phyloP scores from a whole-genome alignment of 2,329 filamentous ascomycete species.

The Colletotrichum magnum region DNA sequence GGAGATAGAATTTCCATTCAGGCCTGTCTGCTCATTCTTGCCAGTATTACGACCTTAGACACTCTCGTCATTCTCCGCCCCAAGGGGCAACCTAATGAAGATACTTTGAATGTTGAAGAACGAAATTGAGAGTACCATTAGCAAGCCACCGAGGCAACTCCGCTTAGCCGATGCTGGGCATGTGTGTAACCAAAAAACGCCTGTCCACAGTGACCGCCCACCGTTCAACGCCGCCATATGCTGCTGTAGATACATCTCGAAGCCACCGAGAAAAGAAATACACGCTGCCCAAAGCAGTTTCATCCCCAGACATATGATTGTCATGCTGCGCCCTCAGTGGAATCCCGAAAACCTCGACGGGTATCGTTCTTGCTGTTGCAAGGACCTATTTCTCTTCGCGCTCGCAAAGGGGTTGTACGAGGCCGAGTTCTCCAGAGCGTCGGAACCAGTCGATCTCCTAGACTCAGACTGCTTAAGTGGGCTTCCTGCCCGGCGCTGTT shows the following conservation, averaged over 20 bases:
- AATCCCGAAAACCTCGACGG: conserved; percentile 47
- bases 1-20: too few species aligned
- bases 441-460: conserved; percentile 44
- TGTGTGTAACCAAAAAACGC: conserved; percentile 18
- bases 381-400: conserved; percentile 52
- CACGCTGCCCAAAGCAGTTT: conserved; percentile 11
- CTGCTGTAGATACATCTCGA: conserved; percentile 20
- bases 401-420: conserved; percentile 56
- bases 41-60: too few species aligned
- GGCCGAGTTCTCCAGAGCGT: conserved; percentile 38
- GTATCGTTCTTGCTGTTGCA: conserved; percentile 56
- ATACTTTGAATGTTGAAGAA: too few species aligned
- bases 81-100: too few species aligned
- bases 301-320: neutral
- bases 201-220: conserved; percentile 13
- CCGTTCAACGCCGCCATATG: conserved; percentile 34
- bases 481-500: conserved; percentile 62
- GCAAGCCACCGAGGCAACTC: too few species aligned
- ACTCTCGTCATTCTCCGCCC: too few species aligned
- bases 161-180: too few species aligned
- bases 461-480: conserved; percentile 56
- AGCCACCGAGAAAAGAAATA: conserved; percentile 17
- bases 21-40: too few species aligned
- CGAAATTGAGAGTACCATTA: too few species aligned
- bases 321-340: conserved; percentile 36